These are phyloP conservation scores for Zygoascus bituminiphila DNA, from an alignment of 805 yeast species.

Conservation along the genomic window DNA sequence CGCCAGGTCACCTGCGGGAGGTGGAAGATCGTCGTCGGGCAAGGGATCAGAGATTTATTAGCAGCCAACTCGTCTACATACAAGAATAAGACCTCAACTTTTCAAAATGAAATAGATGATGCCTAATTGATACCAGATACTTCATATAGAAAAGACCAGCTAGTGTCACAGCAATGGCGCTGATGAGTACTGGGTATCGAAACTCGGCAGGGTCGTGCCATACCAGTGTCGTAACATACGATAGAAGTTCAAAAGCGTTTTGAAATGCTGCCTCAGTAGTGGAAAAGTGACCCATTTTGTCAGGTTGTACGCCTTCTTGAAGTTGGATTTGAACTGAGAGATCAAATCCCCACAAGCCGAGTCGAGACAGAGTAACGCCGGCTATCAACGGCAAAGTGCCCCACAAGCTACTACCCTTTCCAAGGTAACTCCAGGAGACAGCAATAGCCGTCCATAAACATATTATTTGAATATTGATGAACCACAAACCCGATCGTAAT, in stretches of 20 bases:
- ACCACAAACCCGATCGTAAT: constrained; percentile 26
- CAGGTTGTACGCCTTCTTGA: constrained; percentile 30
- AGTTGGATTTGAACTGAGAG: constrained; percentile 30
- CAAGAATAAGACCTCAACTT: neutral
- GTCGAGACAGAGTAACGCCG: constrained; percentile 29
- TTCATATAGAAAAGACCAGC: neutral
- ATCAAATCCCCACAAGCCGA: constrained; percentile 38
- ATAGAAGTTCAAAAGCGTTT: constrained; percentile 25
- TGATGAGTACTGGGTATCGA: constrained; percentile 21
- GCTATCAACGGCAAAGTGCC: constrained; percentile 16
- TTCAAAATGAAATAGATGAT: constrained; percentile 3
- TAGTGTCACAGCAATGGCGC: neutral
- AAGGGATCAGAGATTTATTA: too few species aligned
- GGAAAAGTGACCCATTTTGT: constrained; percentile 29
- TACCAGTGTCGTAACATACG: constrained; percentile 26
- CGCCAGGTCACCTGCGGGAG: too few species aligned
- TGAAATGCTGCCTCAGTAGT: constrained; percentile 30
- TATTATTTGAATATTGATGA: constrained; percentile 27
- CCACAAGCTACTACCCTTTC: neutral
- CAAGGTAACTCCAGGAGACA: constrained; percentile 10
- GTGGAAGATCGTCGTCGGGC: too few species aligned
- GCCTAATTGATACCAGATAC: neutral
- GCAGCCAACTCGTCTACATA: neutral
- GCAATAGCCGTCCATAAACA: constrained; percentile 24
- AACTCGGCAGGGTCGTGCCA: constrained; percentile 27